phyloP scores from a whole-genome alignment of 108 stramenopile genomes.

The Mediolabrus comicus region DNA sequence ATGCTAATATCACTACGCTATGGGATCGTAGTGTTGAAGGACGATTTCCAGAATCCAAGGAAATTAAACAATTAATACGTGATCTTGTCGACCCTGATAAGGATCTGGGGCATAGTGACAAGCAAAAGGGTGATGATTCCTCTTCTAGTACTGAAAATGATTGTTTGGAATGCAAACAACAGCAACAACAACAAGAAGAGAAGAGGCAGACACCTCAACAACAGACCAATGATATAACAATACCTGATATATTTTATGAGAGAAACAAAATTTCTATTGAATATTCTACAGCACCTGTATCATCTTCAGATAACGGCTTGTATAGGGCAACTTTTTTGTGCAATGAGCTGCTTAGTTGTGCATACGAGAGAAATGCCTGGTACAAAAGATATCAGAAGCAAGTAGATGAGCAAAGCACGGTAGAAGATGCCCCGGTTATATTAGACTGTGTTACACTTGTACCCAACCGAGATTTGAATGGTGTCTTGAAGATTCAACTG shows the following conservation, averaged over 20 bases:
- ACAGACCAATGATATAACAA: neutral
- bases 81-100: conserved; percentile 63
- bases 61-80: conserved; percentile 76
- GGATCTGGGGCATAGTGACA: conserved; percentile 79
- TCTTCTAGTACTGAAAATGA: neutral
- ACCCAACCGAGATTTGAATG: conserved; percentile 15
- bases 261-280: conserved; percentile 27
- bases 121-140: neutral
- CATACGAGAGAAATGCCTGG: conserved; percentile 38
- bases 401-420: conserved; percentile 3
- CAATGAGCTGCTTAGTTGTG: conserved; percentile 45
- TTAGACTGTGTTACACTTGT: conserved; percentile 36
- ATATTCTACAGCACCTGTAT: conserved; percentile 31
- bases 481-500: conserved; percentile 22
- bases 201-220: neutral
- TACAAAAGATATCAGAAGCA: conserved; percentile 27
- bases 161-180: conserved; percentile 12
- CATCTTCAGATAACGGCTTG: conserved; percentile 22
- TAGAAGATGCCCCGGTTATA: conserved; percentile 7
- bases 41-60: conserved; percentile 80
- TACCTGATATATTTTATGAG: conserved; percentile 15
- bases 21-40: conserved; percentile 60
- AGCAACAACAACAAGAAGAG: neutral
- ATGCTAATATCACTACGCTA: no score
- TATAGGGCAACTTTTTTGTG: conserved; percentile 41